Evolutionary conservation across 768 basidiomycete genomes (phyloP), one percentile per base, ranked within the genome.

Genomic region (Hydnum rufescens): DNA sequence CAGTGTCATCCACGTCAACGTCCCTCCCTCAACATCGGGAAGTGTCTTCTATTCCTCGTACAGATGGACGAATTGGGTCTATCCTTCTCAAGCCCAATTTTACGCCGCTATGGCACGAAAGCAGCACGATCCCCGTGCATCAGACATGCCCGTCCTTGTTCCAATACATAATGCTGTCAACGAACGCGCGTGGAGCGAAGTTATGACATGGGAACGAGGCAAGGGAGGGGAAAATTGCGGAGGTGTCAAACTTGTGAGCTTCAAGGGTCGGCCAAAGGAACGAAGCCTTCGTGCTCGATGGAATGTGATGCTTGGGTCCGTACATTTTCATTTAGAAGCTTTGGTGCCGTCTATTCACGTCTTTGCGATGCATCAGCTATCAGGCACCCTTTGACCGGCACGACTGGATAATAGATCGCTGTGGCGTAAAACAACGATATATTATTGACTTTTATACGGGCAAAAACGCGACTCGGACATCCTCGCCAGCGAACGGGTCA

Each of bases 111-210:
- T 99, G 81, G 75, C 79, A 53, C 78, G 93, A 54, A 97, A 97
- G 68, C 79, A 95, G 60, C 86, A 95, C 64, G 77, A 81, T 52
- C 92, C 92, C 3, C 73, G 78, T 29, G 74, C 82, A 22, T 63
- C 71, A n/a, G 93, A 97, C 67, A 96, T 97, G 92, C 77, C 74
- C 60, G 82, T 86, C 28, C 81, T 99, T 60, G 89, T 99, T 22
- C 93, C 92, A 13, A 99, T 99, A 49, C 95, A 99, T 66, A 99
- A 99, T 62, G 93, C 93, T 32, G 95, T 97, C 52, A 99, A 99
- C 64, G 95, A 97, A 67, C 78, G 80, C 51, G 82, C 85, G 2
- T 93, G 88, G 88, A 66, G 69, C 19, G 81, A 88, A 64, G 71
- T 93, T 25, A 62, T 85, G 63, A 73, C 73, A 56, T 93, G 88